Evolutionary conservation across 768 basidiomycete genomes (phyloP).

Genomic region (Rhodocollybia butyracea): DNA sequence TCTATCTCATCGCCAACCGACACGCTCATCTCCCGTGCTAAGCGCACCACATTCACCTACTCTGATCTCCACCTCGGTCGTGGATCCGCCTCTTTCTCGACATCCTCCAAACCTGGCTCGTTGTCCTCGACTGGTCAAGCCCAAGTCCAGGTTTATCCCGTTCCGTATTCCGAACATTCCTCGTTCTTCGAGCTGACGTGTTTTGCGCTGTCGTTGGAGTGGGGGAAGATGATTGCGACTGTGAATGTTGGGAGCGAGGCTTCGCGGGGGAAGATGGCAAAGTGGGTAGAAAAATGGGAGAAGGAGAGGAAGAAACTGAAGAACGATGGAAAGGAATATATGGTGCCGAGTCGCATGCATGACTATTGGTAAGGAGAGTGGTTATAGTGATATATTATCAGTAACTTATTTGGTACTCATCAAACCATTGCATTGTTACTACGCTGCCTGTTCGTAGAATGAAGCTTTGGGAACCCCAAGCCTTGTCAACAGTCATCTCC

Average conservation of each 20-base stretch:
- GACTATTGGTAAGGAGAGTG: slow-evolving; percentile 43
- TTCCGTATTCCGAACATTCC: slow-evolving; percentile 94
- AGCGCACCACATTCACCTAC: slow-evolving; percentile 60
- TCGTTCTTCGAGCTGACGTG: slow-evolving; percentile 95
- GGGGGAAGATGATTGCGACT: slow-evolving; percentile 90
- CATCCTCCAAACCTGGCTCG: too few relatives aligned
- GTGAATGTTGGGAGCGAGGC: slow-evolving; percentile 79
- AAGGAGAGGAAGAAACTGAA: slow-evolving; percentile 66
- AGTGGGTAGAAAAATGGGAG: slow-evolving; percentile 90
- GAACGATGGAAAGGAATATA: slow-evolving; percentile 29
- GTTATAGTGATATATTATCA: not conserved
- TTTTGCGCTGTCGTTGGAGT: slow-evolving; percentile 86
- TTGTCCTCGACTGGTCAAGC: too few relatives aligned
- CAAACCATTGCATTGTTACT: too few relatives aligned
- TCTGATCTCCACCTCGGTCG: slow-evolving; percentile 64
- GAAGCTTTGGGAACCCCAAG: too few relatives aligned
- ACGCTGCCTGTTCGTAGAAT: too few relatives aligned
- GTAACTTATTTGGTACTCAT: too few relatives aligned
- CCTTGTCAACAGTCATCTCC: too few relatives aligned
- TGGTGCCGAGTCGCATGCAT: slow-evolving; percentile 38
- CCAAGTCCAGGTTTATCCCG: slow-evolving; percentile 82
- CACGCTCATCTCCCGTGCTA: slow-evolving; percentile 68
- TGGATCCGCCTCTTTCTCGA: slow-evolving; percentile 64
- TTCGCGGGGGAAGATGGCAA: slow-evolving; percentile 80
- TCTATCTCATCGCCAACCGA: slow-evolving; percentile 60